Conservation (phyloP, 2,329 filamentous ascomycete genomes). For the Ophiosphaerella herpotricha region DNA sequence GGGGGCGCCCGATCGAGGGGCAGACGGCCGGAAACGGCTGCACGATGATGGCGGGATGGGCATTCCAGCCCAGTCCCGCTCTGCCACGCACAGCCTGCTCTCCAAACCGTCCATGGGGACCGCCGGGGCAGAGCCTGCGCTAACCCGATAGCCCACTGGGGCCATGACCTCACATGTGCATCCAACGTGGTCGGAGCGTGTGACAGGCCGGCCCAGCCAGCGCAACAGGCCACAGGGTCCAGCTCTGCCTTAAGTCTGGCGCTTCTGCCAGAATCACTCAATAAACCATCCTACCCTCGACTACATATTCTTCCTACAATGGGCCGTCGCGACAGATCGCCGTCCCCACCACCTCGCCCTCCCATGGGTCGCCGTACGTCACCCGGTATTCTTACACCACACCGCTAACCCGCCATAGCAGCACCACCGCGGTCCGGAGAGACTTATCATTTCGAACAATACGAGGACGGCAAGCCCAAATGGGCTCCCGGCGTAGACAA, state of each 20-base stretch:
- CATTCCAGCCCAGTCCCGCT: slow-evolving; percentile 15
- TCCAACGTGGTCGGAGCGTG: slow-evolving; percentile 1
- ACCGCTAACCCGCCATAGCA: slow-evolving; percentile 9
- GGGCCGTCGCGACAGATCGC: slow-evolving; percentile 25
- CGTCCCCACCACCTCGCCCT: slow-evolving; percentile 23
- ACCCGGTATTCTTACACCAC: not conserved
- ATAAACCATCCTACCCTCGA: not conserved
- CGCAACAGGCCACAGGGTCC: not conserved
- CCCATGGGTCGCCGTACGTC: slow-evolving; percentile 21
- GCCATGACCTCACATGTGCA: slow-evolving; percentile 18
- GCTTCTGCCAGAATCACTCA: not conserved
- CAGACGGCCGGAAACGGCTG: slow-evolving; percentile 9
- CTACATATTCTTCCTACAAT: slow-evolving; percentile 5
- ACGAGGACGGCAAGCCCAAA: slow-evolving; percentile 34
- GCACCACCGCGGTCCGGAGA: slow-evolving; percentile 5
- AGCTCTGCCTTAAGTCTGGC: not conserved
- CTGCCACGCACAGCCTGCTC: slow-evolving; percentile 18
- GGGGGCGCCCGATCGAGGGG: slow-evolving; percentile 1
- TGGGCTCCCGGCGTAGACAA: slow-evolving; percentile 30
- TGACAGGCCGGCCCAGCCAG: not conserved
- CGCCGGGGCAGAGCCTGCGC: slow-evolving; percentile 11
- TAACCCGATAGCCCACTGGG: slow-evolving; percentile 10
- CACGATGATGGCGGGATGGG: slow-evolving; percentile 21
- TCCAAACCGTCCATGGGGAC: slow-evolving; percentile 13
- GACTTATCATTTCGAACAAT: slow-evolving; percentile 33